Evolutionary conservation across 1,284 basidiomycete genomes (phyloP).

Genomic region (Caloboletus inedulis): DNA sequence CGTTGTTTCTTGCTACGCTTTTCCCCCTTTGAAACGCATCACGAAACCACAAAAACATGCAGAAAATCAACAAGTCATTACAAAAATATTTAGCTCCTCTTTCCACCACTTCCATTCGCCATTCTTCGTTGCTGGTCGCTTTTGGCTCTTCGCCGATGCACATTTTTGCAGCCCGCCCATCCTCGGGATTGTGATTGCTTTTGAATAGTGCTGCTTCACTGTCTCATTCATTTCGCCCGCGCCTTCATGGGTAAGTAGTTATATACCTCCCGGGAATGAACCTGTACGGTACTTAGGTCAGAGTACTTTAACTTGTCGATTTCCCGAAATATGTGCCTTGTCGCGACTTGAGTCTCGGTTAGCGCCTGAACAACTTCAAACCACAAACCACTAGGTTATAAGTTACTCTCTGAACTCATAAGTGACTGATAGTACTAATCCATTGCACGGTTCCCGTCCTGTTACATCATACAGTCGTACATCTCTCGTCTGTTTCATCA

Average conservation of each 20-base stretch:
- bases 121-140: conserved; percentile 21
- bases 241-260: conserved; percentile 44
- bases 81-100: conserved; percentile 43
- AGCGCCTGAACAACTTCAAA: background rate
- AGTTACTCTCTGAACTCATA: background rate
- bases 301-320: conserved; percentile 17
- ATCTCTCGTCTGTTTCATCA: conserved; percentile 25
- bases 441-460: background rate
- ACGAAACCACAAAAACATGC: conserved; percentile 48
- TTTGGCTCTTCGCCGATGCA: conserved; percentile 30
- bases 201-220: conserved; percentile 22
- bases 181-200: conserved; percentile 16
- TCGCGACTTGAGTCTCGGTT: background rate
- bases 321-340: conserved; percentile 6
- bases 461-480: conserved; percentile 6
- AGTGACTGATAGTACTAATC: background rate
- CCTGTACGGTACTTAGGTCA: conserved; percentile 20
- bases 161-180: conserved; percentile 4
- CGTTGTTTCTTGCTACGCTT: conserved; percentile 39
- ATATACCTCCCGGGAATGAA: conserved; percentile 28
- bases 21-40: conserved; percentile 31
- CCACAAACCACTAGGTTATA: background rate
- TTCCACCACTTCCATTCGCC: conserved; percentile 18
- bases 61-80: conserved; percentile 39
- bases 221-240: conserved; percentile 26